Percentiles rank a stretch among this genome's conserved stretches.
phyloP scores from a whole-genome alignment of 2,329 filamentous ascomycete genomes.

The Trichoderma cornu-damae region DNA sequence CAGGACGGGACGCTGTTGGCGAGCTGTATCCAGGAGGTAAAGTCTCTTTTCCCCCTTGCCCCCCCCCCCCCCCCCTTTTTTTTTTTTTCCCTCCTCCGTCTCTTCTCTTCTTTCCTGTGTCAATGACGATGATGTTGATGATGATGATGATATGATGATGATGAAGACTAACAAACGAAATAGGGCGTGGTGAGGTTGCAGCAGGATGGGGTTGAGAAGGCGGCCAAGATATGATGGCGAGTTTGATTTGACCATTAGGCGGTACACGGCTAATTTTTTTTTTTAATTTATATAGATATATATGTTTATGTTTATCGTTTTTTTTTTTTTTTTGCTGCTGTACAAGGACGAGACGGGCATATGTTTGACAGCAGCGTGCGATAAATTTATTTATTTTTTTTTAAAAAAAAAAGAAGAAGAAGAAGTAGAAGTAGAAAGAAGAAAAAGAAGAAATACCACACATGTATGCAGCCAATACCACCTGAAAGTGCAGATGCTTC shows the following conservation, averaged over 20 bases:
- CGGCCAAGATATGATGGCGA: conserved; percentile 32
- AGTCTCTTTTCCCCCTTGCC: conserved; percentile 24
- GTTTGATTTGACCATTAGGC: background rate
- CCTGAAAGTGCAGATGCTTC: too few relatives aligned
- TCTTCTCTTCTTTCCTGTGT: background rate
- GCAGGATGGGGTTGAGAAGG: conserved; percentile 35
- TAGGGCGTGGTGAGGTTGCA: conserved; percentile 48
- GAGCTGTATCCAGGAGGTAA: conserved; percentile 75
- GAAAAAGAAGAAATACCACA: too few relatives aligned
- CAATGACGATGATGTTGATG: too few relatives aligned
- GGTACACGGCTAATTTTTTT: background rate
- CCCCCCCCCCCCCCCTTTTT: too few relatives aligned
- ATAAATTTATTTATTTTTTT: too few relatives aligned
- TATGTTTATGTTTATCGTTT: background rate
- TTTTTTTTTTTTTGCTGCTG: too few relatives aligned
- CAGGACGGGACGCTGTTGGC: conserved; percentile 68
- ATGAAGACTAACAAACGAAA: conserved; percentile 22
- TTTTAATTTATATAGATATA: background rate
- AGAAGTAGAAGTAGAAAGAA: too few relatives aligned
- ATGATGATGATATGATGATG: background rate
- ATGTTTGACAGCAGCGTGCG: too few relatives aligned
- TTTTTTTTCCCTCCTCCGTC: too few relatives aligned
- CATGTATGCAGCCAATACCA: too few relatives aligned
- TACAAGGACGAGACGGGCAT: too few relatives aligned
- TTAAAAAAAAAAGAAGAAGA: too few relatives aligned